These are phyloP conservation scores for Talaromyces amestolkiae DNA, from an alignment of 2,329 filamentous ascomycete genomes.

Conservation along the genomic window DNA sequence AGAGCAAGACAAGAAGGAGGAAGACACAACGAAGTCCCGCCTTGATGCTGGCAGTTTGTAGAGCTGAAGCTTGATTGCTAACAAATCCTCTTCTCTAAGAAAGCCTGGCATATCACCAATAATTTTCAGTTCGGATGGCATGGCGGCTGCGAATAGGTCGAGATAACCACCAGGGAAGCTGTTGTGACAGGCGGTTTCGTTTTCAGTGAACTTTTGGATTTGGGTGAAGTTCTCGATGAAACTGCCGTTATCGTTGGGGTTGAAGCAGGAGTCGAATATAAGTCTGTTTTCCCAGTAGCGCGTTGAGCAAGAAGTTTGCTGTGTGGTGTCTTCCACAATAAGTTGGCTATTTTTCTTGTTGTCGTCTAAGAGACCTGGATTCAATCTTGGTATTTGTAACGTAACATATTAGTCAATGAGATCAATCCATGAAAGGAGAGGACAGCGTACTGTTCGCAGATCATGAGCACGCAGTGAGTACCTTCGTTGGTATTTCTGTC, in stretches of 20 bases:
- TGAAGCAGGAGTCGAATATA: not conserved
- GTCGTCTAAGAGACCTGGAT: not conserved
- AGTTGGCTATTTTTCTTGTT: too few relatives aligned
- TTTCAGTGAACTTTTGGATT: not conserved
- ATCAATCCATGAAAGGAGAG: not conserved
- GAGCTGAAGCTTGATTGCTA: not conserved
- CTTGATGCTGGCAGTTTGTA: not conserved
- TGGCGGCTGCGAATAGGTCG: not conserved
- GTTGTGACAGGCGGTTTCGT: not conserved
- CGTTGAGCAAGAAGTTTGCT: not conserved
- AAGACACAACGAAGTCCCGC: not conserved
- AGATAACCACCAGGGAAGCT: constrained; percentile 12
- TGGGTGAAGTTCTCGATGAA: not conserved
- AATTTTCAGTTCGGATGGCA: not conserved
- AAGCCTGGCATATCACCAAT: not conserved
- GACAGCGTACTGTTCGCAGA: constrained; percentile 6
- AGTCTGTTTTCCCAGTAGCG: not conserved
- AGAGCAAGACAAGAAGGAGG: not conserved
- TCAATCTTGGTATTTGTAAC: not conserved
- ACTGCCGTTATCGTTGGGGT: not conserved
- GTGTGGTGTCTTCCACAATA: not conserved
- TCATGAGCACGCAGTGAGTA: constrained; percentile 1
- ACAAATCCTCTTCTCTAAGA: not conserved
- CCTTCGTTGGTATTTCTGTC: constrained; percentile 7
- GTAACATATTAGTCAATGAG: too few relatives aligned